A percentile compares a stretch with the other conserved stretches of the same genome.
phyloP scores from a whole-genome alignment of 225 moss, liverwort and hornwort species.

The Marchantia polymorpha region DNA sequence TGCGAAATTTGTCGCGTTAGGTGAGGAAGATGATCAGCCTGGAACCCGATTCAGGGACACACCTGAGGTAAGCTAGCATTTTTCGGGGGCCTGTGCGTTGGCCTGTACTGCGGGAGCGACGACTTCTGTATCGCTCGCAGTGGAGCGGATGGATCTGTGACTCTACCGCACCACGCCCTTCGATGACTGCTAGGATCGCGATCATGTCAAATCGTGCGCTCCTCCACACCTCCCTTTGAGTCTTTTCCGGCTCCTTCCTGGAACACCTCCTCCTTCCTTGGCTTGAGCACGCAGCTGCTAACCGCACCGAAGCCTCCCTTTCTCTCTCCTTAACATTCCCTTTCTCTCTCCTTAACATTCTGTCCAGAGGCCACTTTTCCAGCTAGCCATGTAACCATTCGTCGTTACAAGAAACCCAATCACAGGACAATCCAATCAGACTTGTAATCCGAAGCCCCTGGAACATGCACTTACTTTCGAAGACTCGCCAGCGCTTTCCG shows the following conservation, averaged over 20 bases:
- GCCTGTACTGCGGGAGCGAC: slow-evolving; percentile 5
- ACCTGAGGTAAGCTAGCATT: background rate
- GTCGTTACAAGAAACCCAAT: background rate
- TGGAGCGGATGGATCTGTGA: background rate
- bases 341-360: background rate
- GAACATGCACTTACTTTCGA: background rate
- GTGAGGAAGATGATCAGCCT: background rate
- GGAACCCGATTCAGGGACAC: background rate
- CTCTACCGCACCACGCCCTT: slow-evolving; percentile 7
- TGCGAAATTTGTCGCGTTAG: slow-evolving; percentile 2
- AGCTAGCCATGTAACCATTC: background rate
- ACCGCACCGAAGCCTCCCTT: background rate
- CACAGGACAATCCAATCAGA: background rate
- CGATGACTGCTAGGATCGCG: slow-evolving; percentile 7
- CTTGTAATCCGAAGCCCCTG: background rate
- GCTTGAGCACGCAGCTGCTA: background rate
- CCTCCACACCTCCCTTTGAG: background rate
- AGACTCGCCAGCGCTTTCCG: background rate
- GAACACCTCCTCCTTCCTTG: background rate
- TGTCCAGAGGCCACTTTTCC: background rate
- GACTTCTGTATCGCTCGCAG: background rate
- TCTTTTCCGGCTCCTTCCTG: background rate
- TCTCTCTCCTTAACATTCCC: background rate
- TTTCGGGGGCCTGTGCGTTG: background rate
- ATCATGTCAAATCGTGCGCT: background rate